Evolutionary conservation across 495 filamentous ascomycete species (phyloP).

Genomic region (Penicillium bialowiezense): DNA sequence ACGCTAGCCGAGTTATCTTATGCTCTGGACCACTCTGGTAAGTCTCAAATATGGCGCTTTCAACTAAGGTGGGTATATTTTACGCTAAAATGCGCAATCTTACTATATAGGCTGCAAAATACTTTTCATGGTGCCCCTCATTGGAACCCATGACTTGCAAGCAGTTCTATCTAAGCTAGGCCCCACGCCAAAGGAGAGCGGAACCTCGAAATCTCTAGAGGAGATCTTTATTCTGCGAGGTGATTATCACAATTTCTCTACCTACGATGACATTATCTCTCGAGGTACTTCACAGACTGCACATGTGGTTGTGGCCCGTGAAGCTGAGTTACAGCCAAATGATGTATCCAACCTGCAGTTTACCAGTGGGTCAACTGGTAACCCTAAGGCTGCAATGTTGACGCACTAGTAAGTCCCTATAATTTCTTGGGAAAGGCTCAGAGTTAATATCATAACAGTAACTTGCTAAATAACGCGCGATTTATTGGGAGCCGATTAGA

Average conservation of each 20-base stretch:
- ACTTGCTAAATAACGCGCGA: constrained; percentile 66
- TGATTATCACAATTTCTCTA: constrained; percentile 45
- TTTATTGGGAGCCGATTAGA: constrained; percentile 69
- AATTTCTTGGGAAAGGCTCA: no score
- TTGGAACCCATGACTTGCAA: constrained; percentile 54
- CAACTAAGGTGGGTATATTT: no score
- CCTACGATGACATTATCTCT: constrained; percentile 47
- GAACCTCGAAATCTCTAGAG: constrained; percentile 31
- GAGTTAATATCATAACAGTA: no score
- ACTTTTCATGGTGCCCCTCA: constrained; percentile 61
- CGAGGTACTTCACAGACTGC: constrained; percentile 31
- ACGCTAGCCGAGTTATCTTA: constrained; percentile 60
- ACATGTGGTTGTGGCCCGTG: constrained; percentile 41
- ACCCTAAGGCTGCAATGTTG: constrained; percentile 71
- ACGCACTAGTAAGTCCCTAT: constrained; percentile 58
- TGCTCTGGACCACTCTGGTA: constrained; percentile 63
- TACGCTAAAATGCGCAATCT: no score
- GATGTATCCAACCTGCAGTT: constrained; percentile 70
- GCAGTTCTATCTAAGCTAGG: constrained; percentile 52
- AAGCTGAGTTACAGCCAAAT: constrained; percentile 50
- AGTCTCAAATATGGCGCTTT: constrained; percentile 13
- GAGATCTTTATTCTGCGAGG: constrained; percentile 57
- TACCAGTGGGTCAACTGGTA: constrained; percentile 70
- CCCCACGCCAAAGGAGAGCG: constrained; percentile 30
- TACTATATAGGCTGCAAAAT: constrained; percentile 51